Percentiles rank a stretch among this genome's conserved stretches.
phyloP scores from a whole-genome alignment of 2,329 filamentous ascomycete genomes.

The Helotiales sp. region DNA sequence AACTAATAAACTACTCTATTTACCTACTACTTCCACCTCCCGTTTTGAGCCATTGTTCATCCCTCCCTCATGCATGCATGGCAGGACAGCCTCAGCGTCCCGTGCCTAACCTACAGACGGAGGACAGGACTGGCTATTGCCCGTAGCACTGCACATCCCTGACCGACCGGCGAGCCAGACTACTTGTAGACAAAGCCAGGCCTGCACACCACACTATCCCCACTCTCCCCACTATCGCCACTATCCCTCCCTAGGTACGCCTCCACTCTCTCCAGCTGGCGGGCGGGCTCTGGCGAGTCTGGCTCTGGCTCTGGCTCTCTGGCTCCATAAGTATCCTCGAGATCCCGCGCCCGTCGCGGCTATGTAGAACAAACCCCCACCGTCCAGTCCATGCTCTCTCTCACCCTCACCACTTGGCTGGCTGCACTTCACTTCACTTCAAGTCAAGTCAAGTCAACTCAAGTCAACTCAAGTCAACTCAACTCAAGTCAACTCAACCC shows the following conservation, averaged over 20 bases:
- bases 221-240: not conserved
- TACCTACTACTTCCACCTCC: not conserved
- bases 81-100: not conserved
- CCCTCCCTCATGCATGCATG: not conserved
- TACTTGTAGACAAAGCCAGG: no score
- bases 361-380: conserved; percentile 11
- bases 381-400: no score
- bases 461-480: not conserved
- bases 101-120: no score
- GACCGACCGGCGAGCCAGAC: no score
- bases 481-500: not conserved
- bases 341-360: not conserved
- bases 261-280: not conserved
- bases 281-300: not conserved
- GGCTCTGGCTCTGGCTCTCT: no score
- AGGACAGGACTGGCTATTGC: no score
- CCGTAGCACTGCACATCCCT: no score
- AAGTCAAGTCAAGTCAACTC: not conserved
- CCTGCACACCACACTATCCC: conserved; percentile 3
- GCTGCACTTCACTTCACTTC: conserved; percentile 11
- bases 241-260: not conserved
- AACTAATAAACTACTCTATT: not conserved
- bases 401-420: conserved; percentile 4
- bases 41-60: not conserved
- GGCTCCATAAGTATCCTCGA: conserved; percentile 12